Evolutionary conservation across 2,329 filamentous ascomycete species (phyloP).

Genomic region (Sporothrix brunneoviolacea): DNA sequence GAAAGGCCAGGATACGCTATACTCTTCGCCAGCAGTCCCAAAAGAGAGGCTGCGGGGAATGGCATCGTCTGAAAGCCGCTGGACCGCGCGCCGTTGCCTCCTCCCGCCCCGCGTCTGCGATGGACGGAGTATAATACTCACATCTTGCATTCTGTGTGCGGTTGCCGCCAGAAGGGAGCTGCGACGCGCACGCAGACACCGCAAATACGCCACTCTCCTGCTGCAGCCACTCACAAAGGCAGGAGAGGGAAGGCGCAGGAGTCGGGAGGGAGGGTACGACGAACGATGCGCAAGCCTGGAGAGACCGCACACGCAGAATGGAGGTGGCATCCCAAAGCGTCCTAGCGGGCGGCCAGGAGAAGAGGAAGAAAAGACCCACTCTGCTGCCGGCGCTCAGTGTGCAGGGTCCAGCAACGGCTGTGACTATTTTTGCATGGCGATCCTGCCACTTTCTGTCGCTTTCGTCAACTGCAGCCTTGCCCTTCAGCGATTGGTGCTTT

Average conservation of each 20-base stretch:
- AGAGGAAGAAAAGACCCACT: neutral
- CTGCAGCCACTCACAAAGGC: constrained; percentile 2
- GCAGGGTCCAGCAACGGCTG: neutral
- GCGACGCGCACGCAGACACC: neutral
- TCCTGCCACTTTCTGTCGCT: neutral
- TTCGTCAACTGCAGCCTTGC: too few relatives aligned
- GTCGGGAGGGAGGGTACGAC: neutral
- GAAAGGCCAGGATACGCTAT: too few relatives aligned
- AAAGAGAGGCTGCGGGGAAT: too few relatives aligned
- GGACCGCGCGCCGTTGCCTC: too few relatives aligned
- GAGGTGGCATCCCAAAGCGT: neutral
- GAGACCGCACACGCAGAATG: neutral
- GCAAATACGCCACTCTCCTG: neutral
- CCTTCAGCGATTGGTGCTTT: too few relatives aligned
- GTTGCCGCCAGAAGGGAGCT: neutral
- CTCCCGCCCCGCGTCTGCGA: too few relatives aligned
- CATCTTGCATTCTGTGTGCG: too few relatives aligned
- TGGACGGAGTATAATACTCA: too few relatives aligned
- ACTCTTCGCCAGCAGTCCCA: too few relatives aligned
- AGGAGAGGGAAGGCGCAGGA: constrained; percentile 4
- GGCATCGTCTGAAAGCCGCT: too few relatives aligned
- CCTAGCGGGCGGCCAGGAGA: neutral
- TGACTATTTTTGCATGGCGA: neutral
- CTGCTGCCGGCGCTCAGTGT: neutral
- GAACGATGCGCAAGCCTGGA: neutral